Percentiles rank a stretch among this genome's conserved stretches.
Conservation (phyloP, 1,284 basidiomycete genomes). For the Tetrapyrgos nigripes region DNA sequence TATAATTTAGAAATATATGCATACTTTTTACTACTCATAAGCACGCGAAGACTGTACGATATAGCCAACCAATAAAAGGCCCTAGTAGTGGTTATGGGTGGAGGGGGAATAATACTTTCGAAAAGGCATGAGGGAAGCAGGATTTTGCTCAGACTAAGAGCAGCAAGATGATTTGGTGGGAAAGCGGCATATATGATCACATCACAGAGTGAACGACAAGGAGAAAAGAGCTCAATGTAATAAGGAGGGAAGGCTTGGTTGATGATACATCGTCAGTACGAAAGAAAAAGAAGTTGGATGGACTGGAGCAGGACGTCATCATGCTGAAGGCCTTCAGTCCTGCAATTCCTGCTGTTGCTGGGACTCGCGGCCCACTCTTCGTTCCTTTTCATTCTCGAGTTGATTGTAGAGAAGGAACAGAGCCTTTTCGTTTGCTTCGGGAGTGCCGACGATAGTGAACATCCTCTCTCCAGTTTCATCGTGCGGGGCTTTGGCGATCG, state of each 20-base stretch:
- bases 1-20: slow-evolving; percentile 27
- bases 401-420: slow-evolving; percentile 97
- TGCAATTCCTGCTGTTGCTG: slow-evolving; percentile 68
- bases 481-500: slow-evolving; percentile 97
- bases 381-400: slow-evolving; percentile 94
- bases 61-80: slow-evolving; percentile 13
- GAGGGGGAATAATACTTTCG: slow-evolving; percentile 4
- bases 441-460: slow-evolving; percentile 98
- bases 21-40: slow-evolving; percentile 34
- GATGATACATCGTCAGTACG: slow-evolving; percentile 18
- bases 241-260: slow-evolving; percentile 4
- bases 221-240: slow-evolving; percentile 3
- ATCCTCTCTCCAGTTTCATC: slow-evolving; percentile 99
- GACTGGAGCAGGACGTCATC: slow-evolving; percentile 23
- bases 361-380: slow-evolving; percentile 81
- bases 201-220: background rate
- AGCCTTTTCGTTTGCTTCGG: slow-evolving; percentile 96
- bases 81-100: slow-evolving; percentile 14
- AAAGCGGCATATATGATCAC: slow-evolving; percentile 13
- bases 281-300: slow-evolving; percentile 33
- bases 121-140: slow-evolving; percentile 3
- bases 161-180: slow-evolving; percentile 13
- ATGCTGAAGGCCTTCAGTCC: slow-evolving; percentile 41
- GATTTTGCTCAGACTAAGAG: slow-evolving; percentile 11
- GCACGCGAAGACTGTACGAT: slow-evolving; percentile 36